These are phyloP conservation scores for Hymenoscyphus infarciens DNA, from an alignment of 2,329 filamentous ascomycete genomes.

Conservation along the genomic window DNA sequence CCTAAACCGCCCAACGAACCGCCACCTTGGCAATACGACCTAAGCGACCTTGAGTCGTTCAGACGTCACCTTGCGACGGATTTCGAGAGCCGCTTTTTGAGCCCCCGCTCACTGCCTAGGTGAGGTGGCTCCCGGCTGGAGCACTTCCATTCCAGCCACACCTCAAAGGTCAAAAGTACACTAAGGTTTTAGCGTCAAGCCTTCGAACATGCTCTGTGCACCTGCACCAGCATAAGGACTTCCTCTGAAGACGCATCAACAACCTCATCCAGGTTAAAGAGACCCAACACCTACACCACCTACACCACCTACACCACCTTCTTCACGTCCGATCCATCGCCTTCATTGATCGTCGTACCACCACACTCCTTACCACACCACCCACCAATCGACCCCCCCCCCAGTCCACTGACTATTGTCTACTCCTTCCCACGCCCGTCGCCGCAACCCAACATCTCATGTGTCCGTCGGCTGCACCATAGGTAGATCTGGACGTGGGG, in stretches of 20 bases:
- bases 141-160: not conserved
- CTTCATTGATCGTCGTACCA: not conserved
- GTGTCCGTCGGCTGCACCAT: conserved; percentile 6
- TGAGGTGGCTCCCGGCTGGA: no score
- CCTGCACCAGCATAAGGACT: no score
- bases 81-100: conserved; percentile 8
- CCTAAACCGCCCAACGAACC: not conserved
- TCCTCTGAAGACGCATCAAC: conserved; percentile 3
- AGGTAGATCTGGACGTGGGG: conserved; percentile 8
- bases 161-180: not conserved
- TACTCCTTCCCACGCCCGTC: conserved; percentile 2
- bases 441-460: conserved; percentile 8
- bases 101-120: not conserved
- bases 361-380: not conserved
- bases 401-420: not conserved
- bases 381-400: not conserved
- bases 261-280: conserved; percentile 4
- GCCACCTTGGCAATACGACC: not conserved
- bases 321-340: not conserved
- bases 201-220: no score
- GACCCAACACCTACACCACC: not conserved
- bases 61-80: not conserved
- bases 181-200: no score
- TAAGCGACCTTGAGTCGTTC: not conserved
- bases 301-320: conserved; percentile 4